These are phyloP conservation scores for Phytophthora cactorum DNA, from an alignment of 352 stramenopile genomes.

Conservation along the genomic window DNA sequence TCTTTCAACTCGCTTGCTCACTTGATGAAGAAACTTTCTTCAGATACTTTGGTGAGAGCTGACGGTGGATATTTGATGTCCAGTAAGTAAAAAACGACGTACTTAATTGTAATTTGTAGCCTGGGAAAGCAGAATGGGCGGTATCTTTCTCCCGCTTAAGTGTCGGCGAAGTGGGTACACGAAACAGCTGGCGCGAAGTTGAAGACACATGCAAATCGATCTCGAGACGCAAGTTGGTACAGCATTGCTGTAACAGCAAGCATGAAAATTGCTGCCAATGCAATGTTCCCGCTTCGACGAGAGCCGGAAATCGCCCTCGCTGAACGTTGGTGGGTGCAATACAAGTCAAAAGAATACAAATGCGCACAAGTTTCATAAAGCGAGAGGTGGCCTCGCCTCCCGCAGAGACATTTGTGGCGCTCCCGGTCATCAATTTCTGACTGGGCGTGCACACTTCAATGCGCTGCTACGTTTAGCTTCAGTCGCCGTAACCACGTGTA, in stretches of 20 bases:
- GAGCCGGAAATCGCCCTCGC: constrained; percentile 12
- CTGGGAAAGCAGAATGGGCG: neutral
- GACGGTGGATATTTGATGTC: neutral
- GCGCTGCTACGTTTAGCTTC: constrained; percentile 26
- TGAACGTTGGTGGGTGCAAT: constrained; percentile 18
- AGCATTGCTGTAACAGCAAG: too few relatives aligned
- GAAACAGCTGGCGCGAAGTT: constrained; percentile 14
- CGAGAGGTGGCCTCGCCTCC: neutral
- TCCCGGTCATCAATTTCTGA: constrained; percentile 14
- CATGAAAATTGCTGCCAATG: neutral
- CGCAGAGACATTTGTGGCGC: constrained; percentile 19
- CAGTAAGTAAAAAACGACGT: neutral
- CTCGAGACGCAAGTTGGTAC: neutral
- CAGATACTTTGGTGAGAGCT: constrained; percentile 7
- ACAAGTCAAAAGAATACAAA: constrained; percentile 19
- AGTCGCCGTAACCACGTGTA: constrained; percentile 29
- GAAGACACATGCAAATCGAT: constrained; percentile 25
- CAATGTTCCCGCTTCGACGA: neutral
- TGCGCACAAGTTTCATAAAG: neutral
- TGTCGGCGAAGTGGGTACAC: constrained; percentile 16
- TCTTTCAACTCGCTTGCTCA: constrained; percentile 22
- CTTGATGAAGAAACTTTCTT: neutral
- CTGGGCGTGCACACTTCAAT: constrained; percentile 7
- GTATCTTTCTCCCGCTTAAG: constrained; percentile 21
- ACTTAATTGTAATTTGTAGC: neutral